Percentiles rank a stretch among this genome's conserved stretches.
Conservation (phyloP, 108 stramenopile species). For the Cyclostephanos tholiformis region DNA sequence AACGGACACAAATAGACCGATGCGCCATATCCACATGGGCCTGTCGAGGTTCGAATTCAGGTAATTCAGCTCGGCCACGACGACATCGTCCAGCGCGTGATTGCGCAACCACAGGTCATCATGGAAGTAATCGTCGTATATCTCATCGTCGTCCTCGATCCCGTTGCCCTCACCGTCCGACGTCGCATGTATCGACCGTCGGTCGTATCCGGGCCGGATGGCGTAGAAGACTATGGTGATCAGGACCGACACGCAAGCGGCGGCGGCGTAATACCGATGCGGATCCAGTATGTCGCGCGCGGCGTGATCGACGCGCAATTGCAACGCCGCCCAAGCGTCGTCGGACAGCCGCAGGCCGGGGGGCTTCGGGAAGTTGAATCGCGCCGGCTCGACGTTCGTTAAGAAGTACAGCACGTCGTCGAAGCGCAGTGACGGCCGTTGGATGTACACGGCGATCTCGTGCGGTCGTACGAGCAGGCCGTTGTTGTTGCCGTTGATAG, state of each 20-base stretch:
- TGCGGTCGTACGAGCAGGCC: slow-evolving; percentile 16
- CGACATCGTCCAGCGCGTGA: slow-evolving; percentile 46
- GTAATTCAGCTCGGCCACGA: slow-evolving; percentile 45
- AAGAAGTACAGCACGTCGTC: slow-evolving; percentile 28
- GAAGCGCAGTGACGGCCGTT: slow-evolving; percentile 30
- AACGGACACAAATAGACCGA: slow-evolving; percentile 26
- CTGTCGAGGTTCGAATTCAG: slow-evolving; percentile 34
- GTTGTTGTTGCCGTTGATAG: background rate
- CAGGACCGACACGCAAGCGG: slow-evolving; percentile 20
- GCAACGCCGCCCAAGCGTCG: slow-evolving; percentile 52
- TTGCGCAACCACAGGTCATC: slow-evolving; percentile 39
- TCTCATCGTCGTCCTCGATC: slow-evolving; percentile 25
- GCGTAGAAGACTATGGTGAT: slow-evolving; percentile 44
- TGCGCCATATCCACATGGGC: slow-evolving; percentile 30
- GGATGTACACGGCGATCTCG: slow-evolving; percentile 54
- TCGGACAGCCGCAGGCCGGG: slow-evolving; percentile 29
- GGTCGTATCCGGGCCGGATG: slow-evolving; percentile 42
- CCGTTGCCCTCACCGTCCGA: slow-evolving; percentile 6
- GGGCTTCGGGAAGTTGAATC: slow-evolving; percentile 49
- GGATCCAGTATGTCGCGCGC: slow-evolving; percentile 53
- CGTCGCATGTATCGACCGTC: slow-evolving; percentile 20
- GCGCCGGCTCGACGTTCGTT: slow-evolving; percentile 40
- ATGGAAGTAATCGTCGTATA: slow-evolving; percentile 46
- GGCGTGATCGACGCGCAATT: slow-evolving; percentile 55
- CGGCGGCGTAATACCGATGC: slow-evolving; percentile 38